These are phyloP conservation scores for Gossypium mustelinum DNA, from an alignment of 345 rosid genomes.

Conservation along the genomic window DNA sequence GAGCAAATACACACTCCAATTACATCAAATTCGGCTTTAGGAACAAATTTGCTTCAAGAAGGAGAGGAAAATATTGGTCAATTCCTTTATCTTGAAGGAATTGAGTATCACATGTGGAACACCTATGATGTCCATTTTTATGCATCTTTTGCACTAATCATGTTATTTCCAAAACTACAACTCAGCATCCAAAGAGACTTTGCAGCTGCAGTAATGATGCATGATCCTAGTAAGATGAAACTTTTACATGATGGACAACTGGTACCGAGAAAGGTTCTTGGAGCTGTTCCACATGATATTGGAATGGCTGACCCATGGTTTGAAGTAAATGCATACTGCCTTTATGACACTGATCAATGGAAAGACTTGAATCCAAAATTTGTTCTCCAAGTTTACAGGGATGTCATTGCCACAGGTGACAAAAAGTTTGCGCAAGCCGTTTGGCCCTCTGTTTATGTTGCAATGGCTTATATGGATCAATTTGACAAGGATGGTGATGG, in stretches of 20 bases:
- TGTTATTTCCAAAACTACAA: slow-evolving; percentile 86
- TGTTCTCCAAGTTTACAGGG: slow-evolving; percentile 91
- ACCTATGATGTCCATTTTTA: slow-evolving; percentile 97
- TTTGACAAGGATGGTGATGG: slow-evolving; percentile 95
- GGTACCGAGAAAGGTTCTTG: slow-evolving; percentile 77
- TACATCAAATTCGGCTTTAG: slow-evolving; percentile 77
- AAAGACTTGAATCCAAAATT: slow-evolving; percentile 94
- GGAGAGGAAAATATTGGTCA: slow-evolving; percentile 98
- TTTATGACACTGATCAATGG: slow-evolving; percentile 77
- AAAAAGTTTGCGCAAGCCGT: slow-evolving; percentile 70
- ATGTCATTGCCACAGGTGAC: slow-evolving; percentile 87
- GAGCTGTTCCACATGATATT: slow-evolving; percentile 95
- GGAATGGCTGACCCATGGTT: slow-evolving; percentile 88
- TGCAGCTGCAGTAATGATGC: slow-evolving; percentile 91
- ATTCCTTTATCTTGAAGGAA: slow-evolving; percentile 88
- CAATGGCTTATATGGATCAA: slow-evolving; percentile 92
- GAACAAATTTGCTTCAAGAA: slow-evolving; percentile 76
- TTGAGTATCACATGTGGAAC: slow-evolving; percentile 93
- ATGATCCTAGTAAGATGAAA: slow-evolving; percentile 70
- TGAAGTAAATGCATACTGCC: slow-evolving; percentile 74
- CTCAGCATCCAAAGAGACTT: slow-evolving; percentile 94
- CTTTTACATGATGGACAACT: slow-evolving; percentile 58
- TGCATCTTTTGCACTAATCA: slow-evolving; percentile 78
- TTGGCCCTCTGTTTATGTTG: slow-evolving; percentile 90
- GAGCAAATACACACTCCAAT: slow-evolving; percentile 61